Evolutionary conservation across 2,329 filamentous ascomycete genomes (phyloP).

Genomic region (Didymella pinodella): DNA sequence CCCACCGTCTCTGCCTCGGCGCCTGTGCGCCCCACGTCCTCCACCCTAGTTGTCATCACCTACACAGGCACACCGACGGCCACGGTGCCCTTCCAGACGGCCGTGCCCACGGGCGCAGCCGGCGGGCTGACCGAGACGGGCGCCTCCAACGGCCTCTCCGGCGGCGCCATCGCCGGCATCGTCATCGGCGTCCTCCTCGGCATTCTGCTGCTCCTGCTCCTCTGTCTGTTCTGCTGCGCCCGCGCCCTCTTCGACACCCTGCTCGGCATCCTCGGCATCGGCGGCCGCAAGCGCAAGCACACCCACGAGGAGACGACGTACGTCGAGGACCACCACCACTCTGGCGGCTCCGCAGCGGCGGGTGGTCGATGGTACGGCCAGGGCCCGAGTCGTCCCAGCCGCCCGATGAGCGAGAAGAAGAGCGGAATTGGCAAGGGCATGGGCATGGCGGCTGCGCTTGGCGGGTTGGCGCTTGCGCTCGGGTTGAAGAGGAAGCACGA

Average conservation of each 20-base stretch:
- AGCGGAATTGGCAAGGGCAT: slow-evolving; percentile 45
- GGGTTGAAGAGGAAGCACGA: slow-evolving; percentile 57
- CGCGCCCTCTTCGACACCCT: slow-evolving; percentile 64
- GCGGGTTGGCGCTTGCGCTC: slow-evolving; percentile 54
- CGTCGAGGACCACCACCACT: slow-evolving; percentile 69
- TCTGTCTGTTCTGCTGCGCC: slow-evolving; percentile 76
- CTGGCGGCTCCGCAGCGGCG: slow-evolving; percentile 65
- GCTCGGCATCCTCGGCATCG: slow-evolving; percentile 67
- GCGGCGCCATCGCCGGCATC: slow-evolving; percentile 80
- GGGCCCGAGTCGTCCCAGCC: slow-evolving; percentile 45
- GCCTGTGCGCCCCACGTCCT: slow-evolving; percentile 60
- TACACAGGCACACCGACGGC: slow-evolving; percentile 56
- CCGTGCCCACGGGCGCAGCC: slow-evolving; percentile 62
- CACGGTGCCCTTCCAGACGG: slow-evolving; percentile 59
- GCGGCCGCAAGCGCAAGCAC: slow-evolving; percentile 57
- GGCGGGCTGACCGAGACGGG: slow-evolving; percentile 45
- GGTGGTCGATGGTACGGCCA: slow-evolving; percentile 61
- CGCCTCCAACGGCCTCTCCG: slow-evolving; percentile 61
- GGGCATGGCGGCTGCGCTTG: slow-evolving; percentile 54
- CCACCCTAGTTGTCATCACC: slow-evolving; percentile 61
- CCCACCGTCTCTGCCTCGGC: slow-evolving; percentile 57
- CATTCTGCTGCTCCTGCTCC: slow-evolving; percentile 69
- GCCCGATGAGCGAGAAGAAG: slow-evolving; percentile 46
- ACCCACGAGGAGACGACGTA: slow-evolving; percentile 66
- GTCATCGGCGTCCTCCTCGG: slow-evolving; percentile 77